Percentiles rank a stretch among this genome's conserved stretches.
Evolutionary conservation across 768 basidiomycete species (phyloP).

Genomic region (Strobilomyces dryophilus): DNA sequence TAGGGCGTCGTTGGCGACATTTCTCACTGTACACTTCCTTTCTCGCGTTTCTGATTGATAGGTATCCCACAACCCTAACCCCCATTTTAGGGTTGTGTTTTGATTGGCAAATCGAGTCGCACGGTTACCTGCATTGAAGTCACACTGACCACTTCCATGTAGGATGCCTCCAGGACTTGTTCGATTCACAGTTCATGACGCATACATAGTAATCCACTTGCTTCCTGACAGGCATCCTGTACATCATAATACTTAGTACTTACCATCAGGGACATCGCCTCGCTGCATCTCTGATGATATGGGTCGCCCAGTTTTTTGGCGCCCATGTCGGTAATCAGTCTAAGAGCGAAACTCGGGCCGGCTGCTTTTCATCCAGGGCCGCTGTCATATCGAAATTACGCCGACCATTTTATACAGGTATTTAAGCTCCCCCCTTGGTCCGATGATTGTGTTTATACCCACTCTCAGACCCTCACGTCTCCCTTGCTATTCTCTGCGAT

Average conservation of each 20-base stretch:
- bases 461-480: not conserved
- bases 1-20: conserved; percentile 49
- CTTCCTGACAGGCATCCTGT: no score
- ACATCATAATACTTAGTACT: no score
- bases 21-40: no score
- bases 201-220: no score
- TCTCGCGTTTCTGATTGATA: no score
- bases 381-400: not conserved
- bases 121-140: no score
- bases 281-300: not conserved
- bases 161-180: no score
- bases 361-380: not conserved
- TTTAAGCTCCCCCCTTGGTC: not conserved
- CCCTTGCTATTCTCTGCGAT: not conserved
- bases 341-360: not conserved
- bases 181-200: no score
- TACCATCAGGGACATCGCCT: no score
- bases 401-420: not conserved
- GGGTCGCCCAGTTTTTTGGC: not conserved
- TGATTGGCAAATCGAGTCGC: no score
- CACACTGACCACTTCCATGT: no score
- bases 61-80: conserved; percentile 23
- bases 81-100: conserved; percentile 14
- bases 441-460: not conserved
- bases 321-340: not conserved